These are phyloP conservation scores for Coniosporium tulheliwenetii DNA, from an alignment of 2,329 filamentous ascomycete genomes.

Conservation along the genomic window DNA sequence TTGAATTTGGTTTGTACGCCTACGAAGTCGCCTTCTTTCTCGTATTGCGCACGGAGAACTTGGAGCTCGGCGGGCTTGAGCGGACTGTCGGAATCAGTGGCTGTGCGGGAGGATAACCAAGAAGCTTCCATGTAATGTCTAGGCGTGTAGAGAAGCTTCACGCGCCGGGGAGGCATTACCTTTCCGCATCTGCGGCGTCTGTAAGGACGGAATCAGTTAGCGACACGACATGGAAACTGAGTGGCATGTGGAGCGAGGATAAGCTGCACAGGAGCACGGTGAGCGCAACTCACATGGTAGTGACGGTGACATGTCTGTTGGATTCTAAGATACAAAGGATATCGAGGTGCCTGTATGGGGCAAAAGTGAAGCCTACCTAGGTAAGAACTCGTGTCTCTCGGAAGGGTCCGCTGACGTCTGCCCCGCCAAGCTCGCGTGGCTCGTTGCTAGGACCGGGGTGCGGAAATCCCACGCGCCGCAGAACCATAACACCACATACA, in stretches of 20 bases:
- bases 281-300: constrained; percentile 4
- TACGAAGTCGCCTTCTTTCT: constrained; percentile 94
- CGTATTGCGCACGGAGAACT: constrained; percentile 84
- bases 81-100: constrained; percentile 38
- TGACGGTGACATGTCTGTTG: constrained; percentile 2
- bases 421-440: too few relatives aligned
- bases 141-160: neutral
- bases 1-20: constrained; percentile 99
- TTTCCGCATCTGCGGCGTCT: constrained; percentile 98
- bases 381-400: too few relatives aligned
- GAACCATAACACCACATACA: too few relatives aligned
- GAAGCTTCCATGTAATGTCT: neutral
- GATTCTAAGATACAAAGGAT: neutral
- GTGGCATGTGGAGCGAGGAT: neutral
- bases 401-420: too few relatives aligned
- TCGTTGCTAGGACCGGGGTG: too few relatives aligned
- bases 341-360: too few relatives aligned
- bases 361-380: too few relatives aligned
- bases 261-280: neutral
- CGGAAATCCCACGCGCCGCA: too few relatives aligned
- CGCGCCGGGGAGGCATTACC: constrained; percentile 33
- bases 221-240: neutral
- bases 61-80: constrained; percentile 84
- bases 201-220: constrained; percentile 7
- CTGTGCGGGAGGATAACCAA: neutral